Percentiles rank a stretch among this genome's conserved stretches.
These are phyloP conservation scores for Oemleria cerasiformis DNA, from an alignment of 306 rosid species.

Conservation along the genomic window DNA sequence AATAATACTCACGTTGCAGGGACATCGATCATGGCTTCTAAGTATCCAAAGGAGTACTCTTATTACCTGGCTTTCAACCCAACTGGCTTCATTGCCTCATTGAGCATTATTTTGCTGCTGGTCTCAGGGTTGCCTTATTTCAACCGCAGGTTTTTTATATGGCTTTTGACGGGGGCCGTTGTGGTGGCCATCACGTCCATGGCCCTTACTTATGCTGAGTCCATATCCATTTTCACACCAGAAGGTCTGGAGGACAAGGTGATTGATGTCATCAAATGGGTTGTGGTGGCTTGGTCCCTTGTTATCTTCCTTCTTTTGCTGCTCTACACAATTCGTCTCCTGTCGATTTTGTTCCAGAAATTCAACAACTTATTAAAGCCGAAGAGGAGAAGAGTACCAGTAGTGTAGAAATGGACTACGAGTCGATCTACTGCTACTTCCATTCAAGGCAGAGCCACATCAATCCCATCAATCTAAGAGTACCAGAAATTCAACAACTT, in stretches of 20 bases:
- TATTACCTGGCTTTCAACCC: constrained; percentile 7
- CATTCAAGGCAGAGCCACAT: too few relatives aligned
- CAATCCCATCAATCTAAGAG: too few relatives aligned
- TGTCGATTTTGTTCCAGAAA: not conserved
- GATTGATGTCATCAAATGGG: not conserved
- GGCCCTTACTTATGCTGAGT: not conserved
- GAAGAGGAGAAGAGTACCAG: not conserved
- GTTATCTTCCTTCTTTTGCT: constrained; percentile 4
- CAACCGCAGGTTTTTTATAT: constrained; percentile 11
- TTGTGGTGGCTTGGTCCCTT: not conserved
- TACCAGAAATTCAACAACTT: too few relatives aligned
- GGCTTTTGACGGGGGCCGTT: constrained; percentile 11
- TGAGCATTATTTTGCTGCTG: constrained; percentile 22
- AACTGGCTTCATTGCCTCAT: constrained; percentile 1
- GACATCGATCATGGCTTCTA: constrained; percentile 10
- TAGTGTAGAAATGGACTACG: too few relatives aligned
- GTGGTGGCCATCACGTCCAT: constrained; percentile 1
- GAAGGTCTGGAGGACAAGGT: not conserved
- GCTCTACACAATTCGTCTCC: not conserved
- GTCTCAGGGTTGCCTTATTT: constrained; percentile 20
- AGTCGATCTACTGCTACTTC: too few relatives aligned
- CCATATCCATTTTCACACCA: constrained; percentile 12
- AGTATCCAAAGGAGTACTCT: not conserved
- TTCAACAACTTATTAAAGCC: not conserved
- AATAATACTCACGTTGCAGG: not conserved